phyloP scores from a whole-genome alignment of 345 rosid species.

The Noccaea caerulescens region DNA sequence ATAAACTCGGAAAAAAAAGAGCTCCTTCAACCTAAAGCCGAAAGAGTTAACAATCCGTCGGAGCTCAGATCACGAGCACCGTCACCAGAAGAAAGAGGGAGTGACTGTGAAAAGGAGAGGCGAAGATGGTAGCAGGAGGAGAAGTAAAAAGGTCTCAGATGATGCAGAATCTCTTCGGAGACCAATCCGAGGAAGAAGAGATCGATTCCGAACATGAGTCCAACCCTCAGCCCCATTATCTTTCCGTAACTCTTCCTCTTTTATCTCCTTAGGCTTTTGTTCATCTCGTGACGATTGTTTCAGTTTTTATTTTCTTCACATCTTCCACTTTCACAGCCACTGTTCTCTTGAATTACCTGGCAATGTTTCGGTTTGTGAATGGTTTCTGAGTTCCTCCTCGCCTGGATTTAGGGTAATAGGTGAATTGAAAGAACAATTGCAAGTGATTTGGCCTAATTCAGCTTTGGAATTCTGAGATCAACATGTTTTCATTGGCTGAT shows the following conservation, averaged over 20 bases:
- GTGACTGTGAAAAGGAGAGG: slow-evolving; percentile 25
- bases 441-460: not conserved
- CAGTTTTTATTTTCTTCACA: not conserved
- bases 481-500: not conserved
- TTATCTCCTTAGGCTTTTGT: not conserved
- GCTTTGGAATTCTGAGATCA: slow-evolving; percentile 3
- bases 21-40: not conserved
- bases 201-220: slow-evolving; percentile 97
- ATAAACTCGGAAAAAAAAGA: not conserved
- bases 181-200: slow-evolving; percentile 95
- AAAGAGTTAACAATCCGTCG: slow-evolving; percentile 26
- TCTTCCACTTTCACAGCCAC: not conserved
- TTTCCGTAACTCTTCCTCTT: slow-evolving; percentile 58
- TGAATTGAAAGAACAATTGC: not conserved
- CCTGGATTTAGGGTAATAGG: slow-evolving; percentile 23
- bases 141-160: slow-evolving; percentile 92
- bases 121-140: slow-evolving; percentile 76
- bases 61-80: slow-evolving; percentile 39
- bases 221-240: slow-evolving; percentile 82
- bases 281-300: not conserved
- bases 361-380: slow-evolving; percentile 9
- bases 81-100: not conserved
- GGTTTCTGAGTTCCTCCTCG: not conserved
- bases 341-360: not conserved
- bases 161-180: slow-evolving; percentile 98